A percentile compares a stretch with the other conserved stretches of the same genome.
These are phyloP conservation scores for Xylaria sp. DNA, from an alignment of 2,329 filamentous ascomycete genomes.

Conservation along the genomic window DNA sequence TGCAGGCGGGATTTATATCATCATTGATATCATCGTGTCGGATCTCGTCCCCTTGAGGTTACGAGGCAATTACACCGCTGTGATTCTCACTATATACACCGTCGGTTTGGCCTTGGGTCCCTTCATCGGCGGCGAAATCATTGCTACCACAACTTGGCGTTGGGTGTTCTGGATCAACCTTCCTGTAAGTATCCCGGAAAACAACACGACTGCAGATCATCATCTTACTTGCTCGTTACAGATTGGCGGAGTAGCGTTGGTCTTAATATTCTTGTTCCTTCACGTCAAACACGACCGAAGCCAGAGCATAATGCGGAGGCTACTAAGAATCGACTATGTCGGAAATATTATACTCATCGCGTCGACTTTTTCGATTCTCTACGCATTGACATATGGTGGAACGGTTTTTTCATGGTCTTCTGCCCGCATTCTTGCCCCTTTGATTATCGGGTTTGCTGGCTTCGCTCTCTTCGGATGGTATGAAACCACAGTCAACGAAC, in stretches of 20 bases:
- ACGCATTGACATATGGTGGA: constrained; percentile 33
- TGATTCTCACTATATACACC: constrained; percentile 10
- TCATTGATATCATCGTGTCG: constrained; percentile 16
- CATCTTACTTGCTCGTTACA: neutral
- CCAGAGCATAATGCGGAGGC: neutral
- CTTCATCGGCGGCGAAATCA: constrained; percentile 41
- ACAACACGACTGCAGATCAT: neutral
- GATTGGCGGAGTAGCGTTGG: constrained; percentile 44
- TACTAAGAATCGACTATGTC: constrained; percentile 5
- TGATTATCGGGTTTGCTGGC: constrained; percentile 29
- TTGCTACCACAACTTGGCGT: constrained; percentile 47
- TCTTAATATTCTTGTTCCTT: constrained; percentile 48
- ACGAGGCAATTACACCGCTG: constrained; percentile 9
- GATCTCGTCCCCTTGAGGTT: constrained; percentile 19
- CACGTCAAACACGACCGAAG: constrained; percentile 22
- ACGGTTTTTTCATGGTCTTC: constrained; percentile 23
- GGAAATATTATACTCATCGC: constrained; percentile 8
- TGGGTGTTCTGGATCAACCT: constrained; percentile 55
- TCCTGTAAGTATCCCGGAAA: constrained; percentile 33
- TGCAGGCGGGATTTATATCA: constrained; percentile 34
- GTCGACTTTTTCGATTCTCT: constrained; percentile 31
- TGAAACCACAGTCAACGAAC: constrained; percentile 35
- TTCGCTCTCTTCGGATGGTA: constrained; percentile 21
- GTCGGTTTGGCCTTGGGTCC: constrained; percentile 10
- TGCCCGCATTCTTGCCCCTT: constrained; percentile 25